A percentile compares a stretch with the other conserved stretches of the same genome.
Evolutionary conservation across 495 filamentous ascomycete species (phyloP).

Genomic region (Bacidia gigantensis): DNA sequence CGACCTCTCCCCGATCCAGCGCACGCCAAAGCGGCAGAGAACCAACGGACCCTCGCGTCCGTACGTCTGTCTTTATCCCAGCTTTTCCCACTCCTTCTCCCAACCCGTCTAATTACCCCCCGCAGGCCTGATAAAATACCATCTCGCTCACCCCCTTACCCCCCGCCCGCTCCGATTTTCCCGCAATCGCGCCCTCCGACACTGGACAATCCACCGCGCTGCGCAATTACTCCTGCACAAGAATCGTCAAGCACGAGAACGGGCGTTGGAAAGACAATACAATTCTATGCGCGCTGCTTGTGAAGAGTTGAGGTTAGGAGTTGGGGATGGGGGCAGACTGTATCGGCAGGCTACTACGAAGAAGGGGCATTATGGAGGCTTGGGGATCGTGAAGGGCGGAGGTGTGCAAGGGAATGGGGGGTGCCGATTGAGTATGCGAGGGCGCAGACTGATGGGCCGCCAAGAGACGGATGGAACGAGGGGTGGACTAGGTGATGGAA

Average conservation of each 20-base stretch:
- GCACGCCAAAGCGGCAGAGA: constrained; percentile 23
- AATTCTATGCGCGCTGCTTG: constrained; percentile 66
- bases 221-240: constrained; percentile 62
- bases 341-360: constrained; percentile 79
- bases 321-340: constrained; percentile 61
- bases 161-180: constrained; percentile 75
- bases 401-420: constrained; percentile 23
- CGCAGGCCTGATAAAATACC: constrained; percentile 49
- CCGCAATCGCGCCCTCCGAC: constrained; percentile 75
- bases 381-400: constrained; percentile 8
- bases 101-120: neutral
- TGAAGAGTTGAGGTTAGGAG: constrained; percentile 62
- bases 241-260: constrained; percentile 43
- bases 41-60: constrained; percentile 31
- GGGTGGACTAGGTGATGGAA: constrained; percentile 31
- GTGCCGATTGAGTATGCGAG: constrained; percentile 83
- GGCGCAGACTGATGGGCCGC: constrained; percentile 64
- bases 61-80: constrained; percentile 25
- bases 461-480: constrained; percentile 65
- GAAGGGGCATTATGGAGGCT: constrained; percentile 50
- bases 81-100: neutral
- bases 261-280: constrained; percentile 58
- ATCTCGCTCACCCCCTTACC: constrained; percentile 47
- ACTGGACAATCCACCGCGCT: constrained; percentile 98
- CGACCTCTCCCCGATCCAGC: constrained; percentile 24